Base-by-base conservation (phyloP, 768 basidiomycete species). In the Saitozyma sp. region DNA sequence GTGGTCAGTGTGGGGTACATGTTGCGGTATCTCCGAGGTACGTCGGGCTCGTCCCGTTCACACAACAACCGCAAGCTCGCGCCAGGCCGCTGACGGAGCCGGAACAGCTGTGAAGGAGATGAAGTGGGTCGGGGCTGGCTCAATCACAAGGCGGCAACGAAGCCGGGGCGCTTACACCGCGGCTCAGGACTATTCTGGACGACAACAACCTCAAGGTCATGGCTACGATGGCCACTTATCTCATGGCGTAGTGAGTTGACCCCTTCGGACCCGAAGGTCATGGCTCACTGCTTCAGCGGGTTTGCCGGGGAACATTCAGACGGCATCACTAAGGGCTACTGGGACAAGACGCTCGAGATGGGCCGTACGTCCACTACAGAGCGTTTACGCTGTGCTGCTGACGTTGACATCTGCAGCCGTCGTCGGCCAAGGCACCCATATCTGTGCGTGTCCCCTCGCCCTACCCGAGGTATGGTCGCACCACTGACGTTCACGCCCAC, bases 151-250 rank as follows among this genome's bases (percentile, higher is more conserved):
- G 29, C 29, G 5, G 29, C 29, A 29, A 5, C 29, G 29, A 29
- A 5, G 29, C 29, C 2, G 5, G 29, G 29, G 29, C 29, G 29
- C 29, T 29, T 29, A 29, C 29, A 29, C 29, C 29, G 29, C 29
- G 29, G 29, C 29, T 29, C 29, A 29, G 29, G 29, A 29, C 29
- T 29, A 29, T 29, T 29, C 29, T 29, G 29, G 83, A 89, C 68
- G 92, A 94, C 66, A 96, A 96, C 77, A 86, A 92, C 68, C 84
- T 98, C 63, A 89, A 88, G 16, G 91, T 98, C 50, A 95, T 96
- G 93, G 83, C 87, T 50, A 95, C 92, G 38, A 86, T 90, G 66
- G 92, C 92, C 6, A 89, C 92, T 52, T 97, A 95, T 79, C 90
- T 72, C 58, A 69, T 70, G 64, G 71, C 64, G 41, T 70, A 69